phyloP scores from a whole-genome alignment of 2,329 filamentous ascomycete genomes.

The Sclerotinia spermophila region DNA sequence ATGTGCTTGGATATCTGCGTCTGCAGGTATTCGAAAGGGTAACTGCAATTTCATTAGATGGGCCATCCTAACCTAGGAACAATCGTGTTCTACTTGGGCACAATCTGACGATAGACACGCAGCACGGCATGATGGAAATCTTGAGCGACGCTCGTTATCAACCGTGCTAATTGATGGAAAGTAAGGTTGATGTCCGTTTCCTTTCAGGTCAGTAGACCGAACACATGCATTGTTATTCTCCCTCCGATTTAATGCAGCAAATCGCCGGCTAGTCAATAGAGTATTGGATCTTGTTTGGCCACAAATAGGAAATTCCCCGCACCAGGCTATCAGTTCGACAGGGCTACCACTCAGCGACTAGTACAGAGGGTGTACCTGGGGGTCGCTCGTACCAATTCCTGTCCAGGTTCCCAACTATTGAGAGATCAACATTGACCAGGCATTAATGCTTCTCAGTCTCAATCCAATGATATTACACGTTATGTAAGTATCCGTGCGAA shows the following conservation, averaged over 20 bases:
- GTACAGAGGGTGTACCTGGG: neutral
- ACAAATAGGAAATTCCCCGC: neutral
- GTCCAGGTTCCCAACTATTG: neutral
- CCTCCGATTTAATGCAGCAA: neutral
- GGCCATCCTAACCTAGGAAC: neutral
- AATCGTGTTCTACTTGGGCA: neutral
- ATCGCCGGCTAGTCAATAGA: neutral
- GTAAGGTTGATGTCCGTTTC: slow-evolving; percentile 11
- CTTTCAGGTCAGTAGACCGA: slow-evolving; percentile 4
- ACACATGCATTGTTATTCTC: neutral
- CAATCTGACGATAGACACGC: neutral
- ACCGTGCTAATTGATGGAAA: slow-evolving; percentile 6
- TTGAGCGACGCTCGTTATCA: neutral
- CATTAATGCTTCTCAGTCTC: neutral
- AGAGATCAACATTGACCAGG: neutral
- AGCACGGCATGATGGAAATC: neutral
- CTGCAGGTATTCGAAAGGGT: slow-evolving; percentile 8
- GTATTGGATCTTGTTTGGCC: slow-evolving; percentile 3
- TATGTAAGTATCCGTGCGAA: neutral
- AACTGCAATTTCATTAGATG: neutral
- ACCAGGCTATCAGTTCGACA: neutral
- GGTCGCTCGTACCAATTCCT: neutral
- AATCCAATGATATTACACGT: neutral
- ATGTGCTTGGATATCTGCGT: slow-evolving; percentile 5
- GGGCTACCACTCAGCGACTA: neutral